A percentile compares a stretch with the other conserved stretches of the same genome.
Evolutionary conservation across 257 asterid genomes (phyloP).

Genomic region (Rehmannia glutinosa): DNA sequence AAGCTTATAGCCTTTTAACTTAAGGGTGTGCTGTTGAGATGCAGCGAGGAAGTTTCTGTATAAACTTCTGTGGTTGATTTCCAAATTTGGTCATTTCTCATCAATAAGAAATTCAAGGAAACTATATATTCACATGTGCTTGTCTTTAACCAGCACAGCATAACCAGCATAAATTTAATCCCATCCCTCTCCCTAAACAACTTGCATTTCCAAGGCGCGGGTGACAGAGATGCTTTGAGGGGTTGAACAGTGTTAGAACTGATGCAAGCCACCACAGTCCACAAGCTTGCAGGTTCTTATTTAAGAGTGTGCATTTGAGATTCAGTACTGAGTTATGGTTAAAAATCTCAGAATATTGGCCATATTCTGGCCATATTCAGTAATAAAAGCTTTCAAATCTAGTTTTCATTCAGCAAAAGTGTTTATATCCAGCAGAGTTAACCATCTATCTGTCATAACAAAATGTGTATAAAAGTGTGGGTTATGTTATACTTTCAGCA

Average conservation of each 20-base stretch:
- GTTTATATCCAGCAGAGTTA: too few species aligned
- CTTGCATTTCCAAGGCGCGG: neutral
- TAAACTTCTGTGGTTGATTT: neutral
- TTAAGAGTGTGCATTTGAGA: neutral
- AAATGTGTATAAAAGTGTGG: too few species aligned
- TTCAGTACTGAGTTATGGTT: neutral
- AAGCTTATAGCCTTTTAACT: neutral
- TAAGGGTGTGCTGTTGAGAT: constrained; percentile 6
- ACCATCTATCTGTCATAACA: too few species aligned
- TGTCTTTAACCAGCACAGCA: neutral
- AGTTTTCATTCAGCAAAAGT: too few species aligned
- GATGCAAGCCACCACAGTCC: neutral
- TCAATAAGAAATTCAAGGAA: neutral
- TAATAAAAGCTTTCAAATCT: too few species aligned
- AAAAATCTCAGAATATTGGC: neutral
- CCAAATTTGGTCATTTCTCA: constrained; percentile 2
- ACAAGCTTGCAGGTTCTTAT: neutral
- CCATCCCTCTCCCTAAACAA: neutral
- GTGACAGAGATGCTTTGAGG: too few species aligned
- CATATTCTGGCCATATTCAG: neutral
- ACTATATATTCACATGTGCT: neutral
- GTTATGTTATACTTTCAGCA: too few species aligned
- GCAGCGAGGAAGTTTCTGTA: constrained; percentile 9
- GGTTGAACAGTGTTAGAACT: too few species aligned
- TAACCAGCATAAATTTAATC: neutral